Percentiles rank a stretch among this genome's conserved stretches.
phyloP scores from a whole-genome alignment of 1,284 basidiomycete genomes.

The Leucoagaricus sp. region DNA sequence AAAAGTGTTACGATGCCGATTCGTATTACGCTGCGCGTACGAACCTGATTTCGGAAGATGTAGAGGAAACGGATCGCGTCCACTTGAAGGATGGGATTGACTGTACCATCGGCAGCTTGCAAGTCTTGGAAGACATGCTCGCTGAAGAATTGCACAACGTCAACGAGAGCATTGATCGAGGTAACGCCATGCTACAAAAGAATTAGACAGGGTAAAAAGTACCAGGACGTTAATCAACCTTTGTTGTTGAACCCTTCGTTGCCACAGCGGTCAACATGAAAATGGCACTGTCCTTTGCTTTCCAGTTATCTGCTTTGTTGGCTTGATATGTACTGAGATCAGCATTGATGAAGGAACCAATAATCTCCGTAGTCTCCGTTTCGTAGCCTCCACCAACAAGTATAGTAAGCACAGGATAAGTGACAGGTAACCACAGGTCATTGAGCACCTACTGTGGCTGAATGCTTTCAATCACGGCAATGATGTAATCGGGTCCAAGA shows the following conservation, averaged over 20 bases:
- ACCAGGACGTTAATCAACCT: conserved; percentile 51
- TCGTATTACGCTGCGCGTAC: neutral
- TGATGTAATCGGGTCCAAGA: conserved; percentile 76
- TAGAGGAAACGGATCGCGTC: conserved; percentile 94
- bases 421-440: conserved; percentile 8
- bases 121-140: conserved; percentile 90
- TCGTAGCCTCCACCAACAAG: conserved; percentile 82
- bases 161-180: conserved; percentile 88
- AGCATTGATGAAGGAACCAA: conserved; percentile 79
- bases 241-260: conserved; percentile 81
- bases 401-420: conserved; percentile 5
- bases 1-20: conserved; percentile 6
- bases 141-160: conserved; percentile 95
- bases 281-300: conserved; percentile 92
- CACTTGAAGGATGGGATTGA: conserved; percentile 92
- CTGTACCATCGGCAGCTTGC: conserved; percentile 65
- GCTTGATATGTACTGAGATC: conserved; percentile 66
- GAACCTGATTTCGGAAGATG: conserved; percentile 93
- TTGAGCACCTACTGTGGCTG: conserved; percentile 70
- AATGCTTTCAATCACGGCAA: conserved; percentile 78
- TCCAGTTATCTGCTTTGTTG: conserved; percentile 80
- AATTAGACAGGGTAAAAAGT: neutral
- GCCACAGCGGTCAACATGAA: conserved; percentile 94
- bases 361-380: conserved; percentile 81
- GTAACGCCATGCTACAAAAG: conserved; percentile 82